Percentiles rank a stretch among this genome's conserved stretches.
Conservation (phyloP, 306 rosid genomes). For the Quercus rubra region DNA sequence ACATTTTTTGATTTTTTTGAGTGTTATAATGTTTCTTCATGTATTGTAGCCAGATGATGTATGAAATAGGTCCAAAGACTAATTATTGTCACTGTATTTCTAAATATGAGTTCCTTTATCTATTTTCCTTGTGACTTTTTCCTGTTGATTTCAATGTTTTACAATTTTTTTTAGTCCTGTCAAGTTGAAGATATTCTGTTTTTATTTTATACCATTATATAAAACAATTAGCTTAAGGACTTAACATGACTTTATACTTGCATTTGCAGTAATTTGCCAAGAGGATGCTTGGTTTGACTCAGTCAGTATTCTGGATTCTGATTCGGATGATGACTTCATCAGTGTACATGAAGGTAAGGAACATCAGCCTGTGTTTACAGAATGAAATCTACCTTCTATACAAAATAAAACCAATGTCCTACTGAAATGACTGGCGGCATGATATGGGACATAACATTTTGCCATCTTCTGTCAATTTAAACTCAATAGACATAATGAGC, state of each 20-base stretch:
- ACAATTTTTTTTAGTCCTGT: no score
- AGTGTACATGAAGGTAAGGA: conserved; percentile 79
- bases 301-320: conserved; percentile 76
- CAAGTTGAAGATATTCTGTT: not conserved
- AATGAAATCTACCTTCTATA: not conserved
- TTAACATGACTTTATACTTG: conserved; percentile 6
- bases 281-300: conserved; percentile 88
- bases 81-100: not conserved
- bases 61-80: not conserved
- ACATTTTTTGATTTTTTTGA: not conserved
- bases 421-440: not conserved
- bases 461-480: not conserved
- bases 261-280: conserved; percentile 55
- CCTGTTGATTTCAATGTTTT: not conserved
- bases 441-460: not conserved
- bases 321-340: conserved; percentile 78
- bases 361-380: not conserved
- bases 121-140: not conserved
- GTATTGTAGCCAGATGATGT: not conserved
- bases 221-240: not conserved
- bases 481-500: not conserved
- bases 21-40: not conserved
- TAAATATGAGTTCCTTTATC: not conserved
- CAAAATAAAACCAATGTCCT: not conserved
- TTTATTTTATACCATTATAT: not conserved